These are phyloP conservation scores for Staphylotrichum longicolle DNA, from an alignment of 495 filamentous ascomycete genomes.

Conservation along the genomic window DNA sequence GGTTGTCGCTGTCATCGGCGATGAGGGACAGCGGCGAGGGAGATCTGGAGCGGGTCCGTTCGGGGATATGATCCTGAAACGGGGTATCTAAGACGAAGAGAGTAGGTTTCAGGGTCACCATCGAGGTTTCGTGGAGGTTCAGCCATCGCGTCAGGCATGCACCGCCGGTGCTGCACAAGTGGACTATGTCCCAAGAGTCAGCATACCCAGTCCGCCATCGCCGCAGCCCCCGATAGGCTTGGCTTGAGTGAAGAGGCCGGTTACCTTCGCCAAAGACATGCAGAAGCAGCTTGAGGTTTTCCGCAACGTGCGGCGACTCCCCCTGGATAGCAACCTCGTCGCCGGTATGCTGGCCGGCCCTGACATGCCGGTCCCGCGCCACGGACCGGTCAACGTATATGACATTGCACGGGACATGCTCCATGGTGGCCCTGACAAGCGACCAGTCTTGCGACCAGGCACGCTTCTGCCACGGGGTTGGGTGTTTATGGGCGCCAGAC, in stretches of 20 bases:
- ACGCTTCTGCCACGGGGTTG: conserved; percentile 42
- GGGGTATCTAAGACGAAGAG: conserved; percentile 75
- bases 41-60: conserved; percentile 33
- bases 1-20: conserved; percentile 36
- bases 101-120: conserved; percentile 64
- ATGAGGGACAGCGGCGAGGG: conserved; percentile 46
- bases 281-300: conserved; percentile 48
- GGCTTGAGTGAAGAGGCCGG: background rate
- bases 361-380: conserved; percentile 52
- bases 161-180: conserved; percentile 66
- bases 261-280: conserved; percentile 52
- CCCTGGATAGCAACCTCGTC: conserved; percentile 11
- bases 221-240: background rate
- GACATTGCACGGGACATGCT: conserved; percentile 69
- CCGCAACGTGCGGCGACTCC: conserved; percentile 42
- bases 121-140: conserved; percentile 62
- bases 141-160: conserved; percentile 69
- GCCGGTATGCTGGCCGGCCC: conserved; percentile 8
- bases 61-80: conserved; percentile 47
- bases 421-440: conserved; percentile 55
- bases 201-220: conserved; percentile 9
- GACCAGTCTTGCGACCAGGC: conserved; percentile 51
- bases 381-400: conserved; percentile 81
- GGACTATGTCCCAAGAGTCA: conserved; percentile 53
- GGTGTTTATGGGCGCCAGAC: conserved; percentile 21